Base-by-base conservation (phyloP, 2,329 filamentous ascomycete species). In the Aureobasidium sp. region DNA sequence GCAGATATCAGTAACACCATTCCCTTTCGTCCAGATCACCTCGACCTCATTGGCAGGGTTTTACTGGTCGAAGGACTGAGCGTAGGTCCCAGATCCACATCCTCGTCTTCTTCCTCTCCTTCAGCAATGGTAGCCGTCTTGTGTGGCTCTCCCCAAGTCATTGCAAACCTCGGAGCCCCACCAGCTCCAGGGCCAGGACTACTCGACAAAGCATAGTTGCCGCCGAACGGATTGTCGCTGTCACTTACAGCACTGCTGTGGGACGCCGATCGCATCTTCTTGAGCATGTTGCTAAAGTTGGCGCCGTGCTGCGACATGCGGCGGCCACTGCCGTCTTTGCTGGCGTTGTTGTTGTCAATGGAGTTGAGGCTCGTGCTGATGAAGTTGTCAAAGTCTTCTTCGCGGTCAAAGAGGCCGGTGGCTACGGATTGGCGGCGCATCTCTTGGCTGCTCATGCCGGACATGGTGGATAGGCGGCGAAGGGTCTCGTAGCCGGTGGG, bases 351-450 rank as follows among this genome's bases (percentile, higher is more conserved):
- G 9, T 34, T 31, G 20, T 59, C 45, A 7, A 61, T 61, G 12
- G 45, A 51, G 17, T n/a, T 52, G 5, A 63, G 31, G 6, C 20
- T 22, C 5, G 29, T 47, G 17, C 11, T 25, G 39, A 62, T 37
- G 49, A 62, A 62, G 20, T 17, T 45, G 49, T 62, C 59, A 36
- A 62, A 62, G 22, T 62, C 59, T 45, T 45, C 39, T 55, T 62
- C 59, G 34, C 49, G 48, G 7, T 53, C 59, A 17, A 62, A 62
- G 14, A 62, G 45, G 7, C 59, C 59, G 1, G 48, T 47, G 14
- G 59, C 48, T 1, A 62, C 59, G 11, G 39, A 45, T n/a, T 42
- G 48, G 11, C 49, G 48, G 0, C 59, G 48, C 48, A 62, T 62
- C 4, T 62, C 59, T 14, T n/a, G 9, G 37, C n/a, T 17, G 49